phyloP scores from a whole-genome alignment of 257 asterid genomes.

The Avicennia marina region DNA sequence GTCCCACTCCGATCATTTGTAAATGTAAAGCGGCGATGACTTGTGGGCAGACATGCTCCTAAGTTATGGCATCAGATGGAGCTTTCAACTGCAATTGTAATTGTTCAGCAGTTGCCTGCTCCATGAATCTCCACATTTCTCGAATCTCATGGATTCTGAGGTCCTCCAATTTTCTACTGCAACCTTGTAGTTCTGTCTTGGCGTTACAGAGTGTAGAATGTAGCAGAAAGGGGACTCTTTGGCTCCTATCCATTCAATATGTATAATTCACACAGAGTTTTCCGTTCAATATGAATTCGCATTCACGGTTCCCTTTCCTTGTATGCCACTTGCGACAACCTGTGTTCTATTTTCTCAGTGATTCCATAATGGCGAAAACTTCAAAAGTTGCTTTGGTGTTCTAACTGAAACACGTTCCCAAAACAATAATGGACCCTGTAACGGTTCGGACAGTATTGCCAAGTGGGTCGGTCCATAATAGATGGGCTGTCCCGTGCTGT shows the following conservation, averaged over 20 bases:
- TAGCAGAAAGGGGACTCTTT: constrained; percentile 14
- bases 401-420: no score
- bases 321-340: background rate
- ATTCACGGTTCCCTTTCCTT: background rate
- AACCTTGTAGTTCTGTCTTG: no score
- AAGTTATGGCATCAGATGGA: constrained; percentile 20
- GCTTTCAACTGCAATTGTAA: constrained; percentile 46
- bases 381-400: no score
- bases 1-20: constrained; percentile 15
- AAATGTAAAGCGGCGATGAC: constrained; percentile 24
- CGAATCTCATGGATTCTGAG: constrained; percentile 13
- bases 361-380: no score
- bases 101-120: constrained; percentile 36
- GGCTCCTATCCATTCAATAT: constrained; percentile 19
- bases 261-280: constrained; percentile 22
- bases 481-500: no score
- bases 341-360: no score
- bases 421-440: no score
- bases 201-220: constrained; percentile 18
- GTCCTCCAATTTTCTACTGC: constrained; percentile 20
- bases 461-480: no score
- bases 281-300: constrained; percentile 4
- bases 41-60: constrained; percentile 2
- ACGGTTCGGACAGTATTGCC: no score
- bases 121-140: constrained; percentile 21